These are phyloP conservation scores for Linum usitatissimum DNA, from an alignment of 345 rosid species.

Conservation along the genomic window DNA sequence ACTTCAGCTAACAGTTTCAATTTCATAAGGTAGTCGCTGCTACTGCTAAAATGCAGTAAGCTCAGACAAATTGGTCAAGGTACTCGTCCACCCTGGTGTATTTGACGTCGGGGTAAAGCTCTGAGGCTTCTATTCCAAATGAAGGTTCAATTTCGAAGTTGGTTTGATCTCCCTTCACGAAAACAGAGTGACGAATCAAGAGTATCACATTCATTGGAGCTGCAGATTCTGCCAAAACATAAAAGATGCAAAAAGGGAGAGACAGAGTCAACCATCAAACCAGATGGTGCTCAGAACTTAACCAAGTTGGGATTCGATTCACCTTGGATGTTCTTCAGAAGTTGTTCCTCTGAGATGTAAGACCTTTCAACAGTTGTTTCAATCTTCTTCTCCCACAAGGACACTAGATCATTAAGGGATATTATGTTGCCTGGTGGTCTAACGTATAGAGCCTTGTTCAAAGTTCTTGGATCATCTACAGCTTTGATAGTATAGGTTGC, in stretches of 20 bases:
- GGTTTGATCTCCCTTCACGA: constrained; percentile 3
- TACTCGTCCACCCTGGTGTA: constrained; percentile 1
- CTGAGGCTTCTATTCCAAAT: neutral
- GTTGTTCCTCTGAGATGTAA: constrained; percentile 2
- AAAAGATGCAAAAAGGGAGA: neutral
- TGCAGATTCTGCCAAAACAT: neutral
- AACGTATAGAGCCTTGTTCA: constrained; percentile 9
- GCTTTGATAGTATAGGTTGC: constrained; percentile 10
- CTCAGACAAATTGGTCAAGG: neutral
- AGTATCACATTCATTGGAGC: neutral
- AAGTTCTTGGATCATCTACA: constrained; percentile 7
- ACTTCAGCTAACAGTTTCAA: neutral
- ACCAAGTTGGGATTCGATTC: neutral
- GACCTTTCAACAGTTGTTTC: neutral
- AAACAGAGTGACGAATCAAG: constrained; percentile 1
- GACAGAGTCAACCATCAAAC: neutral
- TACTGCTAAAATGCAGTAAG: neutral
- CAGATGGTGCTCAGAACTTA: neutral
- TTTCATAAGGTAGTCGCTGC: neutral
- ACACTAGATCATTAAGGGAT: constrained; percentile 7
- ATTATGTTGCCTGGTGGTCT: constrained; percentile 1
- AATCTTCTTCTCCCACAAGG: constrained; percentile 8
- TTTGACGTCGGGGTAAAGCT: constrained; percentile 1
- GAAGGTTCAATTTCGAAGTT: neutral
- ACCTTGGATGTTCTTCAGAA: constrained; percentile 2